Evolutionary conservation across 768 basidiomycete species (phyloP).

Genomic region (Pisolithus albus): DNA sequence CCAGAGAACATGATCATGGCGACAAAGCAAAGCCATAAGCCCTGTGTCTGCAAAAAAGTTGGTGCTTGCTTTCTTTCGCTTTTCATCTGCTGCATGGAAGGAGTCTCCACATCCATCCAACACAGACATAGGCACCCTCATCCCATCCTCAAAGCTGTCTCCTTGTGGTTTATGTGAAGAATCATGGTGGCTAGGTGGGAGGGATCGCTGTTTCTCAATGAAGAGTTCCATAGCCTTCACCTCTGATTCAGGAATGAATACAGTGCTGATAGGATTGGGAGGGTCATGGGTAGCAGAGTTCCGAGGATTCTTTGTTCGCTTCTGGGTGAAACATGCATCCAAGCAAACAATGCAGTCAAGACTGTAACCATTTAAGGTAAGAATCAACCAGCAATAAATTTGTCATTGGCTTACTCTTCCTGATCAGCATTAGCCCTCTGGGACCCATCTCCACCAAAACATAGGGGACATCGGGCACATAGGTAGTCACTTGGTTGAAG

Average conservation of each 20-base stretch:
- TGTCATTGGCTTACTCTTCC: too few relatives aligned
- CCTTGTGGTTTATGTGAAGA: not conserved
- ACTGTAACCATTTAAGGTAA: too few relatives aligned
- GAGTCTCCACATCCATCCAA: slow-evolving; percentile 29
- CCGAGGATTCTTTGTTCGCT: too few relatives aligned
- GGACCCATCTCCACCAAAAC: slow-evolving; percentile 9
- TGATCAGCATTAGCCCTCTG: not conserved
- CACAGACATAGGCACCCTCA: slow-evolving; percentile 23
- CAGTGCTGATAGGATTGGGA: not conserved
- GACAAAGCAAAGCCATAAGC: slow-evolving; percentile 12
- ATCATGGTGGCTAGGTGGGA: not conserved
- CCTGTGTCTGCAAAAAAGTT: slow-evolving; percentile 12
- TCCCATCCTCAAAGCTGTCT: slow-evolving; percentile 13
- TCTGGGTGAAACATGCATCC: too few relatives aligned
- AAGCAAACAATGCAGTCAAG: too few relatives aligned
- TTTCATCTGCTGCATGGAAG: slow-evolving; percentile 18
- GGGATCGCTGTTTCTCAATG: not conserved
- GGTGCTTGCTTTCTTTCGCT: slow-evolving; percentile 13
- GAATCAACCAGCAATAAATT: too few relatives aligned
- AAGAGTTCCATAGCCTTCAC: slow-evolving; percentile 14
- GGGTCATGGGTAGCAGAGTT: not conserved
- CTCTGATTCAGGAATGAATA: slow-evolving; percentile 12
- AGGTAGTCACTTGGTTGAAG: slow-evolving; percentile 12
- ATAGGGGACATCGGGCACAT: slow-evolving; percentile 12
- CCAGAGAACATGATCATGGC: slow-evolving; percentile 13